Evolutionary conservation across 2,329 filamentous ascomycete genomes (phyloP).

Genomic region (Sporothrix variecibatus): DNA sequence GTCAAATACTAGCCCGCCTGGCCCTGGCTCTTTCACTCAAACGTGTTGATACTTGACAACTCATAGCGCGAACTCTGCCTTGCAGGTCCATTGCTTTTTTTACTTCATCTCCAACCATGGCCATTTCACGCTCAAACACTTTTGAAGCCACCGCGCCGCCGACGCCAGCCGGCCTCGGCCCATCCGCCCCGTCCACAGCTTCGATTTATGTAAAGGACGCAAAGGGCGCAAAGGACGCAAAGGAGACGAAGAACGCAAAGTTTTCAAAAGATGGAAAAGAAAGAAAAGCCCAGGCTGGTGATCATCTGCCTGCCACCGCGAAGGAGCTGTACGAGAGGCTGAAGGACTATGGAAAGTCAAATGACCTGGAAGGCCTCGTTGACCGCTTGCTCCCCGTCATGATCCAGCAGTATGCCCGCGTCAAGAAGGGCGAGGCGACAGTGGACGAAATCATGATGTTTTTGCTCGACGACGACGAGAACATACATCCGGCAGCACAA

Average conservation of each 20-base stretch:
- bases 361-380: neutral
- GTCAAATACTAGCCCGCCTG: neutral
- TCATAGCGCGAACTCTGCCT: neutral
- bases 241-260: neutral
- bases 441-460: neutral
- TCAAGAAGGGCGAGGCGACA: neutral
- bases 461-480: neutral
- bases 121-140: neutral
- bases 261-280: neutral
- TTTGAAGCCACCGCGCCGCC: neutral
- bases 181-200: neutral
- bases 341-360: neutral
- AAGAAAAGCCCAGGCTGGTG: neutral
- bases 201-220: neutral
- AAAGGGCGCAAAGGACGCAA: neutral
- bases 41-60: neutral
- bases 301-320: neutral
- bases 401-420: neutral
- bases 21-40: neutral
- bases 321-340: neutral
- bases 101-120: neutral
- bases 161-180: neutral
- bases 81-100: neutral
- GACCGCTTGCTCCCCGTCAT: neutral
- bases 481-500: neutral